Conservation (phyloP, 257 asterid genomes). For the Striga asiatica region DNA sequence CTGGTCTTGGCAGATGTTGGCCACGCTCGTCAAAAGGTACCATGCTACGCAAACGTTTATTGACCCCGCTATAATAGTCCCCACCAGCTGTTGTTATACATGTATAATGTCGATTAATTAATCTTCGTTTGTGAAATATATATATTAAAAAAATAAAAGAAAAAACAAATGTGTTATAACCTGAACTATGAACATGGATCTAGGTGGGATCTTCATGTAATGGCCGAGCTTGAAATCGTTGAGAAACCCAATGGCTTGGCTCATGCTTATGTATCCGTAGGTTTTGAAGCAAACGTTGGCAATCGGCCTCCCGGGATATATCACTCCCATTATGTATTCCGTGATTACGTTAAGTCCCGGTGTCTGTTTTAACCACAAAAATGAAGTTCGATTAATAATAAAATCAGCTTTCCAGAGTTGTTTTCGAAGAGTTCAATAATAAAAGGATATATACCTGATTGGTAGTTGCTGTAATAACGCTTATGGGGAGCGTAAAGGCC, state of each 20-base stretch:
- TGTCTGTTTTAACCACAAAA: conserved; percentile 9
- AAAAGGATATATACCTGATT: conserved; percentile 32
- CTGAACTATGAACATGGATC: conserved; percentile 59
- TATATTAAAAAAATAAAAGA: too few relatives aligned
- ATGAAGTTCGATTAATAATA: too few relatives aligned
- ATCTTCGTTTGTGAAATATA: too few relatives aligned
- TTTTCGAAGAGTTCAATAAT: too few relatives aligned
- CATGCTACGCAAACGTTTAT: conserved; percentile 31
- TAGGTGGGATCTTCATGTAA: conserved; percentile 66
- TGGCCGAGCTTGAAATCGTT: conserved; percentile 58
- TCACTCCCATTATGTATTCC: conserved; percentile 43
- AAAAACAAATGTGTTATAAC: conserved; percentile 12
- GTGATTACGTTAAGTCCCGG: conserved; percentile 51
- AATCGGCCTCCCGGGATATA: conserved; percentile 43
- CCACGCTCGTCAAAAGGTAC: conserved; percentile 48
- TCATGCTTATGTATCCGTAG: conserved; percentile 58
- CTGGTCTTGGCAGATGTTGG: conserved; percentile 35
- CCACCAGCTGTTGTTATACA: conserved; percentile 32
- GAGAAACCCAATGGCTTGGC: conserved; percentile 39
- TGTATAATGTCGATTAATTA: too few relatives aligned
- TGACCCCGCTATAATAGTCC: conserved; percentile 28
- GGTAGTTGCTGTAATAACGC: conserved; percentile 53
- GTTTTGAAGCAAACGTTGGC: conserved; percentile 61
- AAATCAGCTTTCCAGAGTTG: too few relatives aligned
- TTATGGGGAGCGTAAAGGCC: conserved; percentile 50